Base-by-base conservation (phyloP, 345 rosid species). In the Abelmoschus esculentus region DNA sequence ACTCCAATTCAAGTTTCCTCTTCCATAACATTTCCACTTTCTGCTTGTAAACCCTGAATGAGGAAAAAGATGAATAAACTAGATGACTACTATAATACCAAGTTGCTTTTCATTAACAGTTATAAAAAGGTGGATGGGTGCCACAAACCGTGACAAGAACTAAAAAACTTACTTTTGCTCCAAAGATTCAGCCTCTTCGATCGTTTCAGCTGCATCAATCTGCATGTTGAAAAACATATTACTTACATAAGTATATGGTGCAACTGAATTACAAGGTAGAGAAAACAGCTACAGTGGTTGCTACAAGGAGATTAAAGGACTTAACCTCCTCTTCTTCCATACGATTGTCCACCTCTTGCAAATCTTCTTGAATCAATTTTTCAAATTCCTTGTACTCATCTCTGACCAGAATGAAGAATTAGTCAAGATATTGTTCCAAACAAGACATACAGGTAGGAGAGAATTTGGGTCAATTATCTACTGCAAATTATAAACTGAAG, bases 141-240 rank as follows among this genome's bases (percentile, higher is more conserved):
- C 36, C 69, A 47, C 70, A 14, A 28, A 47, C 56, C 3, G 11
- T 15, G 70, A 28, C 38, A 59, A 11, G 44, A 19, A 62, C 36
- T n/a, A 22, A 62, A 55, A 19, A 53, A 76, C 87, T 83, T 64
- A 95, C 99, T 84, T 90, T 74, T 95, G 98, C 81, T 95, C 99
- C 78, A 85, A 69, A 55, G 86, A 73, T 79, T 91, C 97, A 56
- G 88, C 90, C 73, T 83, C 97, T 79, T 95, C 96, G 53, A 91
- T 91, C 63, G 69, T 84, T 80, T 91, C 99, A 67, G 99, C 99
- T 40, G 99, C 99, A 82, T 95, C 96, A 74, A 91, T 85, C 99
- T 95, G 86, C 76, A 74, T 42, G 49, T 22, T 8, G 7, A 63
- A 77, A 46, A 67, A 15, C 26, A 54, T 15, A 34, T 75, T 52